Evolutionary conservation across 169 alveolate genomes (phyloP), one percentile per base, ranked within the genome.

Genomic region (Toxoplasma gondii): DNA sequence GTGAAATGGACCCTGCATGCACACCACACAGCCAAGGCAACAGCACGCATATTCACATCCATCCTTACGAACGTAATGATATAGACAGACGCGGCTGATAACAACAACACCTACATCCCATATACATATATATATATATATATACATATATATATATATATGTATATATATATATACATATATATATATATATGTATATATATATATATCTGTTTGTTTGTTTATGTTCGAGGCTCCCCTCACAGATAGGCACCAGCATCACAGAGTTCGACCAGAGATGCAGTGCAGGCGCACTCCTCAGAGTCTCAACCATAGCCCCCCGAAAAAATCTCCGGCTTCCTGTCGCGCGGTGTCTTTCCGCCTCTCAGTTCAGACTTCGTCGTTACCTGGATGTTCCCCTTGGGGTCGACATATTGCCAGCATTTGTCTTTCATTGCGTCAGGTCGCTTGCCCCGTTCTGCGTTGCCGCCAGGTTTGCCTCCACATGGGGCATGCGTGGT

Each of bases 371-470:
- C 58, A 7, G 22, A 7, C 58, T 12, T 12, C 22, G 58, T 12
- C 58, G 91, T 24, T 86, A 96, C 97, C 96, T 96, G 97, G 10
- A 94, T 96, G 43, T 93, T 92, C 16, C 97, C 97, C 90, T 94
- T 94, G 31, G 97, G 97, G 91, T 96, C 97, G 29, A 96, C 94
- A 91, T 96, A 96, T 81, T 96, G 96, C 97, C 97, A 96, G 88
- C 97, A 96, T 45, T 88, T 94, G 43, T 96, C 97, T 19, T 88
- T 82, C 95, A 93, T 70, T 31, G 94, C 96, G 91, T 96, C 96
- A 27, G 96, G 96, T 41, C 97, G 38, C n/a, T 31, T 74, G 22
- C 84, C 84, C 17, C 84, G 44, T 74, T n/a, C n/a, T n/a, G 38
- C 84, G 39, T 27, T n/a, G 39, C 43, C 84, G 17, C 45, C 84